A percentile compares a stretch with the other conserved stretches of the same genome.
These are phyloP conservation scores for Neurospora sp. DNA, from an alignment of 495 filamentous ascomycete genomes.

Conservation along the genomic window DNA sequence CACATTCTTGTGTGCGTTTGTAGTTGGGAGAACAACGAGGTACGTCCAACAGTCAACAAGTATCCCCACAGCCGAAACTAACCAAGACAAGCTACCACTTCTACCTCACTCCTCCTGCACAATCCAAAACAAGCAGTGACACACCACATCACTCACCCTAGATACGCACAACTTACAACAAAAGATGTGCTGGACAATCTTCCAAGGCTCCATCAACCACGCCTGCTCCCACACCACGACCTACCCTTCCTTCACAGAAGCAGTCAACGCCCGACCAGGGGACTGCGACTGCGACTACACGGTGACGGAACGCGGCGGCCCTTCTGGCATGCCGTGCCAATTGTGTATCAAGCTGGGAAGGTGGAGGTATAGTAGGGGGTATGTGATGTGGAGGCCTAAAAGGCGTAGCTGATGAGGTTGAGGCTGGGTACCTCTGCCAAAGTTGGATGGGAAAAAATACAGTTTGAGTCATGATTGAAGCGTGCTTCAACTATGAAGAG, in stretches of 20 bases:
- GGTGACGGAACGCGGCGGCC: neutral
- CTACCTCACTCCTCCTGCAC: neutral
- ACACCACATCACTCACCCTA: neutral
- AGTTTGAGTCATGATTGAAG: too few species aligned
- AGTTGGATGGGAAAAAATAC: too few species aligned
- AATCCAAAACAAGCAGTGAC: neutral
- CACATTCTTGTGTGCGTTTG: too few species aligned
- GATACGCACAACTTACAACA: neutral
- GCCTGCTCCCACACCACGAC: neutral
- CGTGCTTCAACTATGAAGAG: too few species aligned
- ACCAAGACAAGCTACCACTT: too few species aligned
- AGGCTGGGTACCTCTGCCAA: neutral
- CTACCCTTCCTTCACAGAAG: neutral
- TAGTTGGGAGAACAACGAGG: too few species aligned
- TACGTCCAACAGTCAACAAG: too few species aligned
- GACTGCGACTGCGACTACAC: neutral
- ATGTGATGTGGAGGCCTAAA: neutral
- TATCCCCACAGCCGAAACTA: too few species aligned
- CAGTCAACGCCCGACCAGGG: neutral
- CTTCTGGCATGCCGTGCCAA: neutral
- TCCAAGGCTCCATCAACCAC: neutral
- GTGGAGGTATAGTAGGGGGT: neutral
- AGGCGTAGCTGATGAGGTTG: neutral
- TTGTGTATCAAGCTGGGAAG: neutral
- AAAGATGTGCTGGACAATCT: neutral